A percentile compares a stretch with the other conserved stretches of the same genome.
Evolutionary conservation across 208 protist genomes (phyloP).

Genomic region (Leishmania braziliensis): DNA sequence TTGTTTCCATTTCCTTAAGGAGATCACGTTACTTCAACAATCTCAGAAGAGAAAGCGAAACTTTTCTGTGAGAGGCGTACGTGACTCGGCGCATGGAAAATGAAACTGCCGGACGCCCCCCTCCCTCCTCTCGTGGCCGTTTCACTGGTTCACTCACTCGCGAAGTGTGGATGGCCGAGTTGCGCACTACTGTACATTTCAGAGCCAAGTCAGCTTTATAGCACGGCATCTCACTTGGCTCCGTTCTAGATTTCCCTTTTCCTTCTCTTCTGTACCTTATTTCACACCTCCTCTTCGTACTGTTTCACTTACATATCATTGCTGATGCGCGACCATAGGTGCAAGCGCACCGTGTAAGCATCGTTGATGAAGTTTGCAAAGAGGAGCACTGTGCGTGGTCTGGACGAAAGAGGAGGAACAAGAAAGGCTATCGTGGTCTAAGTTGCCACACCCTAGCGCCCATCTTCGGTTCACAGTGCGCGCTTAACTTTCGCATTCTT

Average conservation of each 20-base stretch:
- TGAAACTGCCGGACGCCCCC: not conserved
- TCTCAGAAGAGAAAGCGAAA: not conserved
- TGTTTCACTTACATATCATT: not conserved
- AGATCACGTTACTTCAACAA: not conserved
- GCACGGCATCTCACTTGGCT: not conserved
- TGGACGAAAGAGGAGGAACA: not conserved
- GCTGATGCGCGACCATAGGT: not conserved
- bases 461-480: not conserved
- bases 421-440: not conserved
- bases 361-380: not conserved
- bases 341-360: not conserved
- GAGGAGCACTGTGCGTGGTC: not conserved
- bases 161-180: not conserved
- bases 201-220: not conserved
- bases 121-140: not conserved
- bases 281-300: not conserved
- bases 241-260: not conserved
- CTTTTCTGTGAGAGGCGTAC: not conserved
- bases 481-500: not conserved
- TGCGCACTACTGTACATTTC: not conserved
- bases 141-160: not conserved
- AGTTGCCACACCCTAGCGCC: not conserved
- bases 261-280: not conserved
- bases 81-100: not conserved
- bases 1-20: slow-evolving; percentile 1